Conservation (phyloP, 768 basidiomycete genomes). For the Rhodosporidiobolus odoratus region DNA sequence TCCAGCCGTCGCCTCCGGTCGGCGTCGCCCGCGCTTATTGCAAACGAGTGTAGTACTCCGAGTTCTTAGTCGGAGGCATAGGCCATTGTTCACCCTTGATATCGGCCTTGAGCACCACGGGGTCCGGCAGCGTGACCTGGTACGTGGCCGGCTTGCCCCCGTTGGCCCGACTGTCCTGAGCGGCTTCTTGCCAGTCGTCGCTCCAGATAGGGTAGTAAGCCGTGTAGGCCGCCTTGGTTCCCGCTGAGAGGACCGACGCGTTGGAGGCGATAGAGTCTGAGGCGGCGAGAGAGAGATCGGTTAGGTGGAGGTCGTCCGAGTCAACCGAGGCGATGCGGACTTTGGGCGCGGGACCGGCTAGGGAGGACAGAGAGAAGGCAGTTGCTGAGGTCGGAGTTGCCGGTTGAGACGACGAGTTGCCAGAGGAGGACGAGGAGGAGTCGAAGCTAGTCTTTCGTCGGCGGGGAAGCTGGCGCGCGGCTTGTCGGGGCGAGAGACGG, state of each 20-base stretch:
- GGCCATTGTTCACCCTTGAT: conserved; percentile 12
- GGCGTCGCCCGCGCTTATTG: too few species aligned
- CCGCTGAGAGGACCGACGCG: conserved; percentile 11
- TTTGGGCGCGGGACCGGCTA: conserved; percentile 2
- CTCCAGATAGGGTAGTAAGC: conserved; percentile 35
- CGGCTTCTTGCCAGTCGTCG: conserved; percentile 36
- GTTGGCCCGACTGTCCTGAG: background rate
- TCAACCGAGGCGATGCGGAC: conserved; percentile 31
- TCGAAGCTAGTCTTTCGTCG: conserved; percentile 23
- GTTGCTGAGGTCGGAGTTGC: conserved; percentile 23
- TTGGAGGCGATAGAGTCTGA: background rate
- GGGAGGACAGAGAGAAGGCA: background rate
- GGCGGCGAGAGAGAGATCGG: conserved; percentile 16
- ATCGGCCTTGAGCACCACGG: conserved; percentile 22
- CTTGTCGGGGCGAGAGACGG: background rate
- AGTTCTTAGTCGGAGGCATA: background rate
- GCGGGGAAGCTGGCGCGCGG: background rate
- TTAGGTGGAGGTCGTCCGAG: background rate
- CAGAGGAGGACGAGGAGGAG: conserved; percentile 29
- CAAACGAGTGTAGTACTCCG: conserved; percentile 8
- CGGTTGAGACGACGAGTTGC: conserved; percentile 24
- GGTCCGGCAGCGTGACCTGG: conserved; percentile 18
- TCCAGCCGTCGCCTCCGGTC: too few species aligned
- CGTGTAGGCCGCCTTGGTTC: conserved; percentile 32
- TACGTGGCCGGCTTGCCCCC: conserved; percentile 9